Conservation (phyloP, 352 stramenopile species). For the Vaucheria bursata region DNA sequence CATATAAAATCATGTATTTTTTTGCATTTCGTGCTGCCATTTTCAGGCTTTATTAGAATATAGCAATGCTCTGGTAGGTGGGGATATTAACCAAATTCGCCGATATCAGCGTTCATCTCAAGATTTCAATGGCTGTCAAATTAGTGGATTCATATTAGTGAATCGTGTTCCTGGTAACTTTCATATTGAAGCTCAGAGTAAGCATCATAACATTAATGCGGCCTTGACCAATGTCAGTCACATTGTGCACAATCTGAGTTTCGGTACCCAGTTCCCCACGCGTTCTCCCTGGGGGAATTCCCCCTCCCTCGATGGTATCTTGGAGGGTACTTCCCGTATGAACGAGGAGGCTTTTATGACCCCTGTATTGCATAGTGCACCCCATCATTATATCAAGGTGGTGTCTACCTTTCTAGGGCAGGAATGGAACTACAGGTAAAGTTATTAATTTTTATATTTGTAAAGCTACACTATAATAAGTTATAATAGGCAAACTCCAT, state of each 20-base stretch:
- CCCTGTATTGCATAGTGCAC: constrained; percentile 85
- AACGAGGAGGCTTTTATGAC: constrained; percentile 73
- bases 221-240: constrained; percentile 75
- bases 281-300: constrained; percentile 1
- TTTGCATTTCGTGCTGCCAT: too few relatives aligned
- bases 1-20: too few relatives aligned
- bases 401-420: constrained; percentile 35
- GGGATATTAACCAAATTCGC: background rate
- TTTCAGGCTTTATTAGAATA: too few relatives aligned
- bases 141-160: constrained; percentile 66
- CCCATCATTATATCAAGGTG: constrained; percentile 98
- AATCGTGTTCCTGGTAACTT: constrained; percentile 93
- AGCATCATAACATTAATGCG: constrained; percentile 85
- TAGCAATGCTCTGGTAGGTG: background rate
- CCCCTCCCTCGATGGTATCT: background rate
- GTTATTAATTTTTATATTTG: background rate
- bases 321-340: constrained; percentile 26
- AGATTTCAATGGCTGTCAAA: constrained; percentile 51
- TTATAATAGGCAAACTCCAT: background rate
- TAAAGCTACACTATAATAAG: background rate
- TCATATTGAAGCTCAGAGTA: constrained; percentile 78
- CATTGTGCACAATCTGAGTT: constrained; percentile 35
- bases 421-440: background rate
- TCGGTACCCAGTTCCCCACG: constrained; percentile 27
- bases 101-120: constrained; percentile 18